Evolutionary conservation across 2,329 filamentous ascomycete genomes (phyloP), one percentile per base, ranked within the genome.

Genomic region (Cercospora zeina): DNA sequence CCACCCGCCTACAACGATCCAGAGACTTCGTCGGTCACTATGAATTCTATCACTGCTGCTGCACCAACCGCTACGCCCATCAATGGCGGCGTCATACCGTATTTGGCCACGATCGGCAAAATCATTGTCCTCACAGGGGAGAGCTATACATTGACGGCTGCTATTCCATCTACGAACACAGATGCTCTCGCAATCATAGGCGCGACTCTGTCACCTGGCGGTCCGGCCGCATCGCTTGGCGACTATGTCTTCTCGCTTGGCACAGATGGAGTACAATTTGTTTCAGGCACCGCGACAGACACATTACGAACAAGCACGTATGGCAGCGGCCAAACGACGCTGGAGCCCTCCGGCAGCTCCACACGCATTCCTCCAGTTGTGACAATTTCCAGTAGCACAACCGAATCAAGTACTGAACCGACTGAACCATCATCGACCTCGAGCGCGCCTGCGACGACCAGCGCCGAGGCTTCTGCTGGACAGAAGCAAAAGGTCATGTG

Each of bases 51-150:
- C 31, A 58, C 56, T 34, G 5, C 42, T 19, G 56, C 45, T 37
- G 42, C 27, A 58, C 56, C 56, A 24, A 58, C 42, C 13, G 42
- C 56, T 8, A 50, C 56, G 31, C 39, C 56, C 31, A 50, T 58
- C 31, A 27, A 58, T 30, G 56, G 56, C 56, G 56, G 56, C 31
- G 42, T 58, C 27, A n/a, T 51, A 21, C 56, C 56, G 36, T 58
- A 19, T 7, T 21, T 58, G 27, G 56, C 56, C 11, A 58, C 56
- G 19, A 51, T 58, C 21, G 56, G 56, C 42, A 54, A 33, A 7
- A 34, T 54, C 13, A 54, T 60, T 24, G 49, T 60, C n/a, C 50
- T 60, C 33, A 60, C 58, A 2, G 49, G 49, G n/a, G 58, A 60
- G 14, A 36, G 49, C 34, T 45, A 54, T 16, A 60, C 49, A 24